These are phyloP conservation scores for Monilinia laxa DNA, from an alignment of 2,329 filamentous ascomycete species.

Conservation along the genomic window DNA sequence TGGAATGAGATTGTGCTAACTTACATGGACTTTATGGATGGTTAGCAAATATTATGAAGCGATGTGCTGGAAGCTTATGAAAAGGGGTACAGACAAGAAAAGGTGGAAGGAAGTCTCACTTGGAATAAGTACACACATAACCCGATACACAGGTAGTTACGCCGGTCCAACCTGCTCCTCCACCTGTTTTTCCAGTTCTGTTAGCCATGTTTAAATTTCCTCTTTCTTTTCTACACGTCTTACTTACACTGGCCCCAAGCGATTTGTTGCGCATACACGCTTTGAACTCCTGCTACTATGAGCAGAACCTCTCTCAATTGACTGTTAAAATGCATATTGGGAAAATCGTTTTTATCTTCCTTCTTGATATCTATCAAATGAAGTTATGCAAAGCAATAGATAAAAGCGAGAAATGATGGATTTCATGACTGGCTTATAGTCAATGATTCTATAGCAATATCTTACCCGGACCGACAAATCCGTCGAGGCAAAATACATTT, in stretches of 20 bases:
- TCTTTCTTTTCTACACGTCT: neutral
- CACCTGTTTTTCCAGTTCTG: conserved; percentile 26
- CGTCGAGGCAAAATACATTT: conserved; percentile 16
- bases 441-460: conserved; percentile 38
- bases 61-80: neutral
- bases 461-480: conserved; percentile 9
- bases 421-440: conserved; percentile 1
- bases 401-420: neutral
- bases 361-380: neutral
- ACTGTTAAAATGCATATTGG: conserved; percentile 1
- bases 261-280: conserved; percentile 29
- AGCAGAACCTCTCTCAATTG: conserved; percentile 7
- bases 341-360: neutral
- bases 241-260: conserved; percentile 27
- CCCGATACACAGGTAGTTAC: conserved; percentile 35
- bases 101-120: conserved; percentile 33
- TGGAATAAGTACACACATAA: conserved; percentile 32
- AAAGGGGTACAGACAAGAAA: neutral
- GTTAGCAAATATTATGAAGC: neutral
- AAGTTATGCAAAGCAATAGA: neutral
- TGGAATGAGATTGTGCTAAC: conserved; percentile 33
- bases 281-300: conserved; percentile 5
- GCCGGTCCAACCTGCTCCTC: conserved; percentile 33
- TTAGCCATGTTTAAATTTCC: neutral
- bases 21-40: conserved; percentile 16